These are phyloP conservation scores for Aeminium ludgeri DNA, from an alignment of 495 filamentous ascomycete genomes.

Conservation along the genomic window DNA sequence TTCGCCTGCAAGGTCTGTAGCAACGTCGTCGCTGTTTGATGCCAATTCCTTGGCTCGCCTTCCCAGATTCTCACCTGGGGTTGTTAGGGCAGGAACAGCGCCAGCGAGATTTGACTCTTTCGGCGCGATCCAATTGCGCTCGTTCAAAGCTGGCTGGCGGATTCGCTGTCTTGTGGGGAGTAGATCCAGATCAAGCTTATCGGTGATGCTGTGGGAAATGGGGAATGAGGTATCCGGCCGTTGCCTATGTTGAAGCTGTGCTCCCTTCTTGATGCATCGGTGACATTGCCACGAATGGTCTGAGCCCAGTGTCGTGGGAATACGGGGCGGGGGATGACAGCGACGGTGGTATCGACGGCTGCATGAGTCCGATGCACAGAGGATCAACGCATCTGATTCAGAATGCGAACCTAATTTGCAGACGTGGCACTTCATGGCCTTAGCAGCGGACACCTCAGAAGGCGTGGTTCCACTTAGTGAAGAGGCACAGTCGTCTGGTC, in stretches of 20 bases:
- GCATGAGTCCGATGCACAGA: conserved; percentile 9
- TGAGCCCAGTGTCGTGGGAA: not conserved
- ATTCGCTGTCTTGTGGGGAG: too few relatives aligned
- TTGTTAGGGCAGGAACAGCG: too few relatives aligned
- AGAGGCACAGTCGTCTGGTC: conserved; percentile 8
- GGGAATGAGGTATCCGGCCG: too few relatives aligned
- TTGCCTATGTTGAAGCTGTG: not conserved
- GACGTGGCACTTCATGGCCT: conserved; percentile 8
- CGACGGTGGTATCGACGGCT: conserved; percentile 13
- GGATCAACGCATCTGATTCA: conserved; percentile 5
- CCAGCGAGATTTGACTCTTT: too few relatives aligned
- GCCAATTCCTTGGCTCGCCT: too few relatives aligned
- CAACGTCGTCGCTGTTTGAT: too few relatives aligned
- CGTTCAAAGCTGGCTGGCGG: too few relatives aligned
- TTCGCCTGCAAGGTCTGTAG: too few relatives aligned
- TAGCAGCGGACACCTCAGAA: conserved; percentile 4
- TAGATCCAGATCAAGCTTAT: too few relatives aligned
- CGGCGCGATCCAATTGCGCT: too few relatives aligned
- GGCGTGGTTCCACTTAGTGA: conserved; percentile 4
- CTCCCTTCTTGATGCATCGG: conserved; percentile 10
- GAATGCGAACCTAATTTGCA: conserved; percentile 6
- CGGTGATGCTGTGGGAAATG: too few relatives aligned
- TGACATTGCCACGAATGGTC: conserved; percentile 11
- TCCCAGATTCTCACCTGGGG: too few relatives aligned
- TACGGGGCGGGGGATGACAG: conserved; percentile 10